A percentile compares a stretch with the other conserved stretches of the same genome.
These are phyloP conservation scores for Haplographium delicatum DNA, from an alignment of 495 filamentous ascomycete species.

Conservation along the genomic window DNA sequence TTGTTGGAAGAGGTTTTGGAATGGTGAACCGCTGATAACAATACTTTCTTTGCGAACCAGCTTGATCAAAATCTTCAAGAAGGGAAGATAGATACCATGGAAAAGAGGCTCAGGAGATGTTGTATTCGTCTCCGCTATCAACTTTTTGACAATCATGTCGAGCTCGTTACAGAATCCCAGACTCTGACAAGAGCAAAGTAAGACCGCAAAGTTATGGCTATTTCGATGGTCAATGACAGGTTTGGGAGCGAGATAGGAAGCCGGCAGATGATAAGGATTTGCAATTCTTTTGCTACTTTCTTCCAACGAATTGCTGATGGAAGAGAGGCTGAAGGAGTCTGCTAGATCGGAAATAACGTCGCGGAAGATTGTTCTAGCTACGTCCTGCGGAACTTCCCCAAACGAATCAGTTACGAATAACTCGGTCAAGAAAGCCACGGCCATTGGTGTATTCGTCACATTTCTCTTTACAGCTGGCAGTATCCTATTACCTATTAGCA, in stretches of 20 bases:
- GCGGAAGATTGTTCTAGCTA: not conserved
- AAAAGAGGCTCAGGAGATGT: not conserved
- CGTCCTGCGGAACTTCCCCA: not conserved
- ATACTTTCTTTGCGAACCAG: not conserved
- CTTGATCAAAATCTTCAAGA: not conserved
- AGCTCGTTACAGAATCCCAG: not conserved
- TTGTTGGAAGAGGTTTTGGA: constrained; percentile 1
- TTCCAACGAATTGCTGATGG: not conserved
- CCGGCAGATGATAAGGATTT: not conserved
- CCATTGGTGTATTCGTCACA: constrained; percentile 1
- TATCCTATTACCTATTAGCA: constrained; percentile 4
- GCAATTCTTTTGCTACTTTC: not conserved
- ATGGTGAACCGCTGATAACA: not conserved
- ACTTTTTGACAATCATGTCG: not conserved
- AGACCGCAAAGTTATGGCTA: constrained; percentile 1
- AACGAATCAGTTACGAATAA: not conserved
- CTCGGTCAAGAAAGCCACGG: constrained; percentile 4
- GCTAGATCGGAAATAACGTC: constrained; percentile 11
- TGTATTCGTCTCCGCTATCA: not conserved
- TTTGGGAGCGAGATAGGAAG: not conserved
- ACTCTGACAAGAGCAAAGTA: not conserved
- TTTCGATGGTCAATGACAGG: not conserved
- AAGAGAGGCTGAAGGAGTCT: constrained; percentile 1
- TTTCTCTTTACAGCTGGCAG: constrained; percentile 14
- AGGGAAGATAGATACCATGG: constrained; percentile 7